phyloP scores from a whole-genome alignment of 805 yeast species.

The Ogataea henricii region DNA sequence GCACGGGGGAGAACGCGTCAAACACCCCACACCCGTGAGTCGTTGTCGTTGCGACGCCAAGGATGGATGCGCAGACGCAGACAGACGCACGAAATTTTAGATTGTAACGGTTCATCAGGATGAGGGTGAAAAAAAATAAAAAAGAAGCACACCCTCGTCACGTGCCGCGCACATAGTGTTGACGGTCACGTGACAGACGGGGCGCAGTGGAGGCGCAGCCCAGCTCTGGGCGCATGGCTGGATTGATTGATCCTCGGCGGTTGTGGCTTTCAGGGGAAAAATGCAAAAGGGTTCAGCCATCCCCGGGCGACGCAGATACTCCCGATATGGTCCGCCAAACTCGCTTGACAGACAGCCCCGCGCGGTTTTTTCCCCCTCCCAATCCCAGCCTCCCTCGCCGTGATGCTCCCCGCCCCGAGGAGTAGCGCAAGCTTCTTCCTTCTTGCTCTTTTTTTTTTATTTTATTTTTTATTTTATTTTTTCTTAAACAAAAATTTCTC shows the following conservation, averaged over 20 bases:
- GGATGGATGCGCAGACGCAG: not conserved
- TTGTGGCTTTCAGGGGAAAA: slow-evolving; percentile 5
- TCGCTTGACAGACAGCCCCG: not conserved
- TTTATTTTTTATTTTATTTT: too few relatives aligned
- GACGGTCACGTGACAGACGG: not conserved
- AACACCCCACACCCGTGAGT: too few relatives aligned
- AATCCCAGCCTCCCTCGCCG: too few relatives aligned
- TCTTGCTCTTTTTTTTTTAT: too few relatives aligned
- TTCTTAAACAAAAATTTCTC: too few relatives aligned
- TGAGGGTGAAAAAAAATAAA: not conserved
- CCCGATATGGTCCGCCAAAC: not conserved
- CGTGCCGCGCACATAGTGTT: not conserved
- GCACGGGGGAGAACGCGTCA: too few relatives aligned
- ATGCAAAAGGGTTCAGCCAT: not conserved
- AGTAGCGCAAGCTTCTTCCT: not conserved
- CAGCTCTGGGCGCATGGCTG: not conserved
- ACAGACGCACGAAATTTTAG: not conserved
- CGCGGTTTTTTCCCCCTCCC: not conserved
- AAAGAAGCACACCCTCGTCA: too few relatives aligned
- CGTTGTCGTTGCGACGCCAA: not conserved
- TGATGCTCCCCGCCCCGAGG: not conserved
- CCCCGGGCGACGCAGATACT: not conserved
- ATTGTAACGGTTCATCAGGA: not conserved
- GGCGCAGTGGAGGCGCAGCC: not conserved
- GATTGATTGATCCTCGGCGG: too few relatives aligned